phyloP scores from a whole-genome alignment of 305 asterid genomes.

The Ajuga reptans region DNA sequence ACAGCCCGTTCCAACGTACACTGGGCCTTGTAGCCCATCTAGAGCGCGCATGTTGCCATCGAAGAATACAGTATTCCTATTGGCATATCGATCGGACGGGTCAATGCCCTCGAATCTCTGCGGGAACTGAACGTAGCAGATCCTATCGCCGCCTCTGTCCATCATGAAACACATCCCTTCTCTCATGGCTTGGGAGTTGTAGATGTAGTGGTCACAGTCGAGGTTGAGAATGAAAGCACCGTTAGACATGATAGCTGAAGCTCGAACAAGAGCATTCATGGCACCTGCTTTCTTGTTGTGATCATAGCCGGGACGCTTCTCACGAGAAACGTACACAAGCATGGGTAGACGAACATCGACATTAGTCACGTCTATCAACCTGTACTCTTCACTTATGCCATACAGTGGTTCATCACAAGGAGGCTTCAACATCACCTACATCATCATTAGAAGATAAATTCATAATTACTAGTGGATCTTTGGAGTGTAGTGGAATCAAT shows the following conservation, averaged over 20 bases:
- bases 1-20: slow-evolving; percentile 70
- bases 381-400: slow-evolving; percentile 38
- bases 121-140: slow-evolving; percentile 70
- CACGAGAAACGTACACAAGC: slow-evolving; percentile 65
- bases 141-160: slow-evolving; percentile 70
- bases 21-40: slow-evolving; percentile 69
- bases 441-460: background rate
- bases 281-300: slow-evolving; percentile 84
- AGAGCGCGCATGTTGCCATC: slow-evolving; percentile 74
- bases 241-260: slow-evolving; percentile 72
- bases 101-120: slow-evolving; percentile 72
- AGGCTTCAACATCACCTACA: slow-evolving; percentile 64
- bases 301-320: slow-evolving; percentile 64
- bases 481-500: background rate
- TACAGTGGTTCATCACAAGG: slow-evolving; percentile 51
- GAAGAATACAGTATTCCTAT: slow-evolving; percentile 57
- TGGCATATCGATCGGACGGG: slow-evolving; percentile 65
- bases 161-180: slow-evolving; percentile 87
- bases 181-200: slow-evolving; percentile 65
- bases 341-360: slow-evolving; percentile 60
- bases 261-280: slow-evolving; percentile 73
- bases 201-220: slow-evolving; percentile 67
- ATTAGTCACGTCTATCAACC: slow-evolving; percentile 36
- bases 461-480: background rate
- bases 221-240: slow-evolving; percentile 73